Conservation (phyloP, 2,329 filamentous ascomycete genomes). For the Myriosclerotinia scirpicola region DNA sequence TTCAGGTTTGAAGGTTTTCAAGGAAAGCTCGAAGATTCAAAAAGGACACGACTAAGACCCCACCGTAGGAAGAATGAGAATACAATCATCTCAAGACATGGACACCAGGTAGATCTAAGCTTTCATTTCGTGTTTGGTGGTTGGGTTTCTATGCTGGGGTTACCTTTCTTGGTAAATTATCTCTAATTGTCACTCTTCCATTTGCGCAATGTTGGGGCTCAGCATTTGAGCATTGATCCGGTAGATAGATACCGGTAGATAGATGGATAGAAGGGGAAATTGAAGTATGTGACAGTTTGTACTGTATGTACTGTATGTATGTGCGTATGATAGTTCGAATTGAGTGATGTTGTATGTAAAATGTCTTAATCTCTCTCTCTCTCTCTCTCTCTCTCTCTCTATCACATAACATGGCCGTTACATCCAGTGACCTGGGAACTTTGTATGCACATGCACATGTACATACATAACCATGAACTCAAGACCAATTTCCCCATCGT, state of each 20-base stretch:
- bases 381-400: no score
- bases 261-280: neutral
- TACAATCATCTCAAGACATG: conserved; percentile 8
- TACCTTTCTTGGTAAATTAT: neutral
- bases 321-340: no score
- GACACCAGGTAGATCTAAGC: conserved; percentile 12
- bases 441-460: neutral
- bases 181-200: neutral
- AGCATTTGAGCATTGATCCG: neutral
- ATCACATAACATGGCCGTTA: no score
- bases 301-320: no score
- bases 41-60: conserved; percentile 4
- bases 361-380: no score
- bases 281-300: no score
- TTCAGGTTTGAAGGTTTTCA: neutral
- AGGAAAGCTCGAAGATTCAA: neutral
- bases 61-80: neutral
- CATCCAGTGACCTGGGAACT: no score
- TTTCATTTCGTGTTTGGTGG: neutral
- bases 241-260: neutral
- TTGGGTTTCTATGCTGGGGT: neutral
- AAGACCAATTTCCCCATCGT: no score
- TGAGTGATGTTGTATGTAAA: no score
- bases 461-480: neutral
- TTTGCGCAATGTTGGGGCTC: conserved; percentile 14